phyloP scores from a whole-genome alignment of 805 yeast genomes.

The Zygosaccharomyces bisporus region DNA sequence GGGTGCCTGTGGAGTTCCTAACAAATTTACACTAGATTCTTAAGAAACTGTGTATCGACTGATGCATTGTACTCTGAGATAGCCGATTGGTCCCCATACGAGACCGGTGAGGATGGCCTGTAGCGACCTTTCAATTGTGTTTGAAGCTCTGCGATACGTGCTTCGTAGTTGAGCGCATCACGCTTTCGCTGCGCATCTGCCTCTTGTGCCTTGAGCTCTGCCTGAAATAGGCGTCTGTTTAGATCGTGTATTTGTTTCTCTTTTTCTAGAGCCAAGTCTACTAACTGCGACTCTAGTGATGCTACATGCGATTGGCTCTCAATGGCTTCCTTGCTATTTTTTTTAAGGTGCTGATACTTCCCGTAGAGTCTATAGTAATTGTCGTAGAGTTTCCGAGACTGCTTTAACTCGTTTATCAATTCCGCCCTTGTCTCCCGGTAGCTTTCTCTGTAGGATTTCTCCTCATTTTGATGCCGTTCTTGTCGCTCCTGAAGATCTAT shows the following conservation, averaged over 20 bases:
- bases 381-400: conserved; percentile 36
- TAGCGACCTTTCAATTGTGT: conserved; percentile 10
- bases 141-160: conserved; percentile 33
- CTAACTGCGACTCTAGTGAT: conserved; percentile 29
- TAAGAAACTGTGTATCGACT: conserved; percentile 19
- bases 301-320: conserved; percentile 19
- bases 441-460: conserved; percentile 20
- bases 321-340: conserved; percentile 8
- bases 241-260: conserved; percentile 33
- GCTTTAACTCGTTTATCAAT: conserved; percentile 34
- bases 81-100: conserved; percentile 11
- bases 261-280: conserved; percentile 19
- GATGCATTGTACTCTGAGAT: conserved; percentile 18
- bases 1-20: background rate
- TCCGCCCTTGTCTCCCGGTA: conserved; percentile 32
- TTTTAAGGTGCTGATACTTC: conserved; percentile 33
- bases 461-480: conserved; percentile 10
- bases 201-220: conserved; percentile 28
- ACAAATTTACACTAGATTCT: conserved; percentile 10
- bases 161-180: conserved; percentile 27
- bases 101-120: conserved; percentile 12
- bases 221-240: conserved; percentile 24
- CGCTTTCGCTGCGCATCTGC: conserved; percentile 21
- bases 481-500: conserved; percentile 14
- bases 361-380: conserved; percentile 34